Base-by-base conservation (phyloP, 495 filamentous ascomycete genomes). In the Penicillium psychrofluorescens region DNA sequence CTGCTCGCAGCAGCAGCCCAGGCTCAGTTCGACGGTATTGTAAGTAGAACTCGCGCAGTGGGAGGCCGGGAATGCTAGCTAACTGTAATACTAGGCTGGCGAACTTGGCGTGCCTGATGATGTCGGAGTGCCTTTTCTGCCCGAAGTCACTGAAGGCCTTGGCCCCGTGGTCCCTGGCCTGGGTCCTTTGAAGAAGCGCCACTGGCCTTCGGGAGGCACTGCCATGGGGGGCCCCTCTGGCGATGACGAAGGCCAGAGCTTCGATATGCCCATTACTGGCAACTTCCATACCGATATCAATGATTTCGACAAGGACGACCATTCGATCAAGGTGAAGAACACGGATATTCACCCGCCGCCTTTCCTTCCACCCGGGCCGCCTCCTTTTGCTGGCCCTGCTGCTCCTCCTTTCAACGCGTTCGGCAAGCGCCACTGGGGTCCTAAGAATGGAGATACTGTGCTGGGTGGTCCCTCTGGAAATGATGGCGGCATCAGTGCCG, bases 1-100 rank as follows among this genome's bases (percentile, higher is more conserved):
- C 45, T 69, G 29, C 54, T 71, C 44, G 67, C 61, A 16, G 64
- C 62, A 10, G 55, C 64, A 35, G 61, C 62, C 8, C 54, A 56
- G 45, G 63, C 63, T 7, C 53, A 68, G 53, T 51, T 51, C 15
- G 47, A 36, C 12, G 44, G 46, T 43, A 38, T 35, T 15, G 54
- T 55, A 33, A 43, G 53, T 49, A 0, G 11, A 22, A 22, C 22
- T 22, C 22, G 2, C 3, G 4, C 4, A 3, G 0, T 22, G 0
- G 22, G 2, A 22, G 32, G 4, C 32, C 9, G 0, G 9, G 32
- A 34, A 22, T 22, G 22, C 22, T 4, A 22, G 22, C 22, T 22
- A 22, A 22, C 22, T 4, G 0, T 22, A 0, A 22, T 2, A 22
- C 22, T 22, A 22, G 22, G 0, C 22, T 4, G 22, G 22, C 0